Base-by-base conservation (phyloP, 2,329 filamentous ascomycete species). In the Aspergillus tubingensis region DNA sequence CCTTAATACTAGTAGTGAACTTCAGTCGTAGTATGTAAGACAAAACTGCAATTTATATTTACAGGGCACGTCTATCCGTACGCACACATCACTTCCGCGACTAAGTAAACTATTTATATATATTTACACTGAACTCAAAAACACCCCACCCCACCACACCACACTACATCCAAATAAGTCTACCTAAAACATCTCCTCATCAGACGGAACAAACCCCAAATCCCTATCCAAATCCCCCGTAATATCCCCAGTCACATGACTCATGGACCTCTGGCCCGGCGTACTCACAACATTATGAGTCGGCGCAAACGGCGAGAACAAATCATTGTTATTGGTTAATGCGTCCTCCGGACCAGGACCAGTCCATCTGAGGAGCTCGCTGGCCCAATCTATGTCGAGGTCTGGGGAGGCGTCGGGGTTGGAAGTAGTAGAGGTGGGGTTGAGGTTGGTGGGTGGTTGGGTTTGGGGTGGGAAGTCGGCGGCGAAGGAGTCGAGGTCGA, bases 171-270 rank as follows among this genome's bases (percentile, higher is more conserved):
- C 19, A 47, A 3, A 47, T 7, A 3, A 19, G 17, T 19, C 17
- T 19, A 19, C 17, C 23, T 48, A 74, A 57, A 71, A 73, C 44
- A 70, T 66, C 3, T 74, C 72, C 64, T 74, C 69, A 3, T 62
- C 70, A 59, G 67, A 70, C 38, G 68, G 61, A 2, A 52, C 54
- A 39, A 77, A 69, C 1, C 75, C 75, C 30, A 77, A 60, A 65
- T 77, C 75, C n/a, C 63, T 63, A 67, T 77, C 75, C 50, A 77
- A 57, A 66, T 77, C 75, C 3, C 75, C 75, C 0, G 75, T 77
- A 3, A 77, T 76, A 51, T 66, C 64, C 5, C 57, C 54, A 41
- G 61, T 64, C 7, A 25, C 49, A 51, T 66, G 57, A 13, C 59
- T 54, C 19, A 27, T 21, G 3, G 47, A 50, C 25, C 58, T 27